Evolutionary conservation across 2,329 filamentous ascomycete genomes (phyloP).

Genomic region (Talaromyces sp.): DNA sequence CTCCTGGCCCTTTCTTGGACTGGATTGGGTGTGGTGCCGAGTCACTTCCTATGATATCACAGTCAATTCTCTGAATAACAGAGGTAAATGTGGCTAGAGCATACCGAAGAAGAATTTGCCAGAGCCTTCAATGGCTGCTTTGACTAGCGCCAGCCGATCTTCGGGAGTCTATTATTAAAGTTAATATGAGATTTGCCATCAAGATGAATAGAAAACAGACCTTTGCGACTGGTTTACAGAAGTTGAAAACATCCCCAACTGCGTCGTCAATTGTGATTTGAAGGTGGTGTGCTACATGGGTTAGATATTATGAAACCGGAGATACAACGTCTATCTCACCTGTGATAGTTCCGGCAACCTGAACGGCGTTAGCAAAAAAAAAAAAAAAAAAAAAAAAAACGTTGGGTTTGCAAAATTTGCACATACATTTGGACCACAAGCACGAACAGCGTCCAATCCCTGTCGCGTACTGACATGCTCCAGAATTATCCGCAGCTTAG

Average conservation of each 20-base stretch:
- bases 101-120: conserved; percentile 61
- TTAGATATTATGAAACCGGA: background rate
- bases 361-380: background rate
- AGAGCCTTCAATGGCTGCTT: conserved; percentile 51
- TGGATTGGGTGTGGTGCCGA: conserved; percentile 60
- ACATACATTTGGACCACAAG: conserved; percentile 63
- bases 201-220: background rate
- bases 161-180: conserved; percentile 47
- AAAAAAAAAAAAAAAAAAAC: too few species aligned
- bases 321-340: background rate
- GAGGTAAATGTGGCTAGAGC: background rate
- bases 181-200: background rate
- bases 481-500: conserved; percentile 51
- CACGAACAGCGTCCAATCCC: conserved; percentile 69
- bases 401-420: background rate
- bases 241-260: conserved; percentile 67
- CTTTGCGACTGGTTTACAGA: conserved; percentile 71
- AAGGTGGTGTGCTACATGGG: conserved; percentile 63
- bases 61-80: background rate
- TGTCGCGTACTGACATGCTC: conserved; percentile 87
- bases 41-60: conserved; percentile 45
- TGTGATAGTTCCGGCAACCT: conserved; percentile 62
- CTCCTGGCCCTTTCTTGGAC: conserved; percentile 51
- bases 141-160: conserved; percentile 67
- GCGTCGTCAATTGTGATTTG: conserved; percentile 74